Evolutionary conservation across 2,329 filamentous ascomycete species (phyloP).

Genomic region (Hypoxylon sp.): DNA sequence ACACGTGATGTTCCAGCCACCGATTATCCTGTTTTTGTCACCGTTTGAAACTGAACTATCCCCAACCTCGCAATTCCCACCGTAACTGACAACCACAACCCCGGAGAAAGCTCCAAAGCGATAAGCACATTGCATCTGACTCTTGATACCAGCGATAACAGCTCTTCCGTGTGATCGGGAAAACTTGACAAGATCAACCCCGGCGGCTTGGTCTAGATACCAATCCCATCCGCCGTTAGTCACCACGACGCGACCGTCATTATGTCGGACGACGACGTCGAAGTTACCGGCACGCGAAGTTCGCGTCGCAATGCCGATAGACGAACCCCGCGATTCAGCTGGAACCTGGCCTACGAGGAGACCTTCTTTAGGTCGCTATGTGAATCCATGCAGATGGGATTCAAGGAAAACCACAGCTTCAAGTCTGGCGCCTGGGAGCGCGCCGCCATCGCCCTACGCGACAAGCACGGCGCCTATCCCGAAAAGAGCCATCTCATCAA

Average conservation of each 20-base stretch:
- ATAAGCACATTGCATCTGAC: conserved; percentile 37
- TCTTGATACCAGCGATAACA: conserved; percentile 35
- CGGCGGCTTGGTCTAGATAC: not conserved
- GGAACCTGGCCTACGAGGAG: conserved; percentile 69
- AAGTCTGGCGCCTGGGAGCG: conserved; percentile 73
- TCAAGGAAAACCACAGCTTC: conserved; percentile 71
- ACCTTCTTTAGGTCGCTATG: conserved; percentile 73
- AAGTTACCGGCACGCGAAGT: conserved; percentile 41
- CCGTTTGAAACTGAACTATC: conserved; percentile 39
- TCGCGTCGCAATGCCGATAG: conserved; percentile 51
- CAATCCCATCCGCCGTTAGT: conserved; percentile 4
- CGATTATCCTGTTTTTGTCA: conserved; percentile 18
- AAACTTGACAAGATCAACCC: conserved; percentile 3
- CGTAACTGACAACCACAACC: conserved; percentile 34
- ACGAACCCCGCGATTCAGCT: conserved; percentile 67
- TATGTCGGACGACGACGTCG: conserved; percentile 53
- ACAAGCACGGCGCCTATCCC: conserved; percentile 68
- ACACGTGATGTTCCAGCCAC: conserved; percentile 27
- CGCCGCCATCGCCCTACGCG: conserved; percentile 66
- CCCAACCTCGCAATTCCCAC: conserved; percentile 35
- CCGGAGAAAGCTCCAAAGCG: conserved; percentile 26
- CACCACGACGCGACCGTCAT: conserved; percentile 18
- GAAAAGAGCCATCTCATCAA: conserved; percentile 73
- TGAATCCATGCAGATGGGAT: conserved; percentile 69
- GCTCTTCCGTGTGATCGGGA: conserved; percentile 32